Conservation (phyloP, 2,329 filamentous ascomycete species). For the Colletotrichum phormii region DNA sequence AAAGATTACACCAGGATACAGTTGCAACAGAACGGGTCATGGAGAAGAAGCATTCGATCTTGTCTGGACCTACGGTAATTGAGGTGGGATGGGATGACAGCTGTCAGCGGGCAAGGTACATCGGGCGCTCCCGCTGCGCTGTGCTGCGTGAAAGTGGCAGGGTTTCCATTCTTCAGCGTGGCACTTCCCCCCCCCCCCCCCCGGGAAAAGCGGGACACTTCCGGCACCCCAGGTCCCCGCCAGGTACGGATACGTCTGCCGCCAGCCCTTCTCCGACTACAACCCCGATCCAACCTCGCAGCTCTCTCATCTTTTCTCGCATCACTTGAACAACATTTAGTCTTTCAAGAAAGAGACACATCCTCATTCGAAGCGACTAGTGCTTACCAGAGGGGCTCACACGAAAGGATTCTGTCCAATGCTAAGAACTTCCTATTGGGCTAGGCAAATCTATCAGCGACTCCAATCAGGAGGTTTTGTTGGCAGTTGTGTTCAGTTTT, state of each 20-base stretch:
- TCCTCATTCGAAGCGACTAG: neutral
- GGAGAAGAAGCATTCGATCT: neutral
- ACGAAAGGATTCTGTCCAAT: neutral
- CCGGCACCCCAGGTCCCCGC: too few relatives aligned
- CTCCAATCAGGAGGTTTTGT: neutral
- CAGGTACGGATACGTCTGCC: neutral
- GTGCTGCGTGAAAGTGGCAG: slow-evolving; percentile 6
- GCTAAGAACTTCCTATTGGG: neutral
- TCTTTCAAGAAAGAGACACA: neutral
- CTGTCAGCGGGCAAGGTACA: slow-evolving; percentile 11
- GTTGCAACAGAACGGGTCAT: neutral
- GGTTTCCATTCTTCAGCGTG: slow-evolving; percentile 29
- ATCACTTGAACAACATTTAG: neutral
- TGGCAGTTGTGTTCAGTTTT: neutral
- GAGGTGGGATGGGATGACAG: slow-evolving; percentile 6
- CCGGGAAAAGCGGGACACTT: neutral
- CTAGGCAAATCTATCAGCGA: neutral
- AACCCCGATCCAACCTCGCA: neutral
- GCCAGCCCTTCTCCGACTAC: neutral
- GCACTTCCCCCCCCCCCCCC: neutral
- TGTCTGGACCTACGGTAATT: neutral
- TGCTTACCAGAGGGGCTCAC: neutral
- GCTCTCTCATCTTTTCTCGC: neutral
- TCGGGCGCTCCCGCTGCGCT: slow-evolving; percentile 5
- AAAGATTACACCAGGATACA: neutral